Conservation (phyloP, 2,329 filamentous ascomycete species). For the Talaromyces sp. region DNA sequence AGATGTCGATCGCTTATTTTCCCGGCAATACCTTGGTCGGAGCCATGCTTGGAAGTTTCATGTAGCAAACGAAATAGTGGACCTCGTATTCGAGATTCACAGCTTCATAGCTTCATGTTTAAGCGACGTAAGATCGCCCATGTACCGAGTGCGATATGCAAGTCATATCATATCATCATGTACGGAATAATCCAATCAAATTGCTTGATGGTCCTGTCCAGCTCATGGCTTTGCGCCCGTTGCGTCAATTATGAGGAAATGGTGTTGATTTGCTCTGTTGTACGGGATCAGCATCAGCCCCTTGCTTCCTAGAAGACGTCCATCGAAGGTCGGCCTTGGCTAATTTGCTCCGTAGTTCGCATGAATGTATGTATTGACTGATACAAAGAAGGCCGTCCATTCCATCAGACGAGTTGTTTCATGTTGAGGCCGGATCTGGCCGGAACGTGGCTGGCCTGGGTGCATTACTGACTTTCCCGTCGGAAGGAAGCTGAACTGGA, state of each 20-base stretch:
- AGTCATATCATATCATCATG: neutral
- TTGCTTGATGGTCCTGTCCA: neutral
- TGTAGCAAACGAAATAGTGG: neutral
- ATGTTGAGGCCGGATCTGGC: neutral
- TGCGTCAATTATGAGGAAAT: neutral
- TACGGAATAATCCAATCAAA: neutral
- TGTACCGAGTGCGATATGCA: neutral
- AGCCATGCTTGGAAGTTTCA: neutral
- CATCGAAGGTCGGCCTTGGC: neutral
- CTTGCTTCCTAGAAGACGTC: slow-evolving; percentile 9
- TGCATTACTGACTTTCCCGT: neutral
- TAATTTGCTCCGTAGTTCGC: neutral
- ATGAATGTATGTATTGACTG: neutral
- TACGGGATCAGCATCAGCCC: slow-evolving; percentile 1
- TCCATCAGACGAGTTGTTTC: slow-evolving; percentile 1
- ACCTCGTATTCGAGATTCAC: neutral
- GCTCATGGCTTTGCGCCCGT: neutral
- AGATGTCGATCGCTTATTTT: neutral
- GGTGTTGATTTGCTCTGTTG: neutral
- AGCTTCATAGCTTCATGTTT: neutral
- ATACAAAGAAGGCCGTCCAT: neutral
- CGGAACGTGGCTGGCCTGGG: neutral
- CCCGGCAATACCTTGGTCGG: neutral
- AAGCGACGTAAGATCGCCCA: neutral
- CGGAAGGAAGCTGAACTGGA: neutral